Base-by-base conservation (phyloP, 169 alveolate species). In the Babesia gibsoni region DNA sequence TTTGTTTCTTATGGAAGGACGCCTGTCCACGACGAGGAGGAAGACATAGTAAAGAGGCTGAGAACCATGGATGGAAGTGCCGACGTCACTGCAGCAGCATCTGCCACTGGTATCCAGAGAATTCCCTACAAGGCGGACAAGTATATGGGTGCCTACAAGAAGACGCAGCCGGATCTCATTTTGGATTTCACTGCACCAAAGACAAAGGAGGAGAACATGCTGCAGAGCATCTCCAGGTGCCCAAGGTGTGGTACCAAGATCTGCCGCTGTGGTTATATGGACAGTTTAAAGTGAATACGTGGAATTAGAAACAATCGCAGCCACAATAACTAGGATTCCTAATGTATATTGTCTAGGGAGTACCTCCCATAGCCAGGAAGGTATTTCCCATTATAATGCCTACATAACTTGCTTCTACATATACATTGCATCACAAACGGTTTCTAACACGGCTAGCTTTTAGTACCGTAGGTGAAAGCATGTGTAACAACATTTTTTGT, bases 261-360 rank as follows among this genome's bases (percentile, higher is more conserved):
- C 9, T 78, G 87, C 37, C 87, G 68, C 20, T 78, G 87, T 29
- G 87, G 87, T 25, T 78, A 68, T 29, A 78, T 78, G 87, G 84
- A 53, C 23, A 58, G 52, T 36, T 52, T 27, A 30, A 53, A 33
- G 52, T 52, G 48, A 37, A 4, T 14, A n/a, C 1, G 25, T 9
- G 22, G 30, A 46, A 35, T 9, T 4, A 5, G 27, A 14, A 4
- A 7, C 22, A n/a, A 52, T 9, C 41, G 42, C 33, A 52, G 20
- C 53, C 27, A 8, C 12, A n/a, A 9, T 6, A 4, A 10, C 23
- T 45, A 6, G 10, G 16, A 12, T n/a, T 10, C 10, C 10, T 12
- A 12, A 39, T 16, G 46, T 16, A 12, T n/a, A n/a, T n/a, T n/a
- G n/a, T n/a, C n/a, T n/a, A n/a, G n/a, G n/a, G n/a, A n/a, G n/a